Conservation (phyloP, 768 basidiomycete species). For the Lactarius vividus region DNA sequence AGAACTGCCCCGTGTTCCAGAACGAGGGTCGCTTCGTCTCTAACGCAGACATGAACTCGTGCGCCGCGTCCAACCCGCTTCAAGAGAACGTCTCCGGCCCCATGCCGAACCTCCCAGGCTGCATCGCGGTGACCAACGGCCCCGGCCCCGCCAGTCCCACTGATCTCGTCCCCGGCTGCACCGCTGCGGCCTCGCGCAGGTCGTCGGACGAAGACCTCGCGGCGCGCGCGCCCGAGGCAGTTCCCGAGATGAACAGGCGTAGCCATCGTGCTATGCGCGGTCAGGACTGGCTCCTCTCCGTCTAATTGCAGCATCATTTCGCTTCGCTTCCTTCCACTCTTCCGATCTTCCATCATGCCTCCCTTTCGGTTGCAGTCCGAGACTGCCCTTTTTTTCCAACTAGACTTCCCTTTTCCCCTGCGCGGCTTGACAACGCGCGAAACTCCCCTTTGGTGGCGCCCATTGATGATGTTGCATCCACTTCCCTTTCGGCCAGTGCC, state of each 20-base stretch:
- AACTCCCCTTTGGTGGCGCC: neutral
- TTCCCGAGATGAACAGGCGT: neutral
- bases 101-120: conserved; percentile 5
- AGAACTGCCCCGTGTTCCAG: conserved; percentile 5
- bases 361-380: neutral
- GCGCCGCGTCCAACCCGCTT: neutral
- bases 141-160: neutral
- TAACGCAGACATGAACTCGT: neutral
- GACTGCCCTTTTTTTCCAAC: neutral
- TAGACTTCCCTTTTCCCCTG: neutral
- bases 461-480: neutral
- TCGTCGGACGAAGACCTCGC: conserved; percentile 3
- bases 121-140: conserved; percentile 8
- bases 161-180: neutral
- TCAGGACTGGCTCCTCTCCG: neutral
- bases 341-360: neutral
- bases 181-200: neutral
- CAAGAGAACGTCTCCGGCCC: neutral
- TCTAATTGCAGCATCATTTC: neutral
- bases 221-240: neutral
- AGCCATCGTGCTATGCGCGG: conserved; percentile 22
- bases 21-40: neutral
- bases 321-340: neutral
- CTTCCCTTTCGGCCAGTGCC: conserved; percentile 1
- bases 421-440: neutral